Evolutionary conservation across 179 eudicot genomes (phyloP), one percentile per base, ranked within the genome.

Genomic region (Camellia oleifera): DNA sequence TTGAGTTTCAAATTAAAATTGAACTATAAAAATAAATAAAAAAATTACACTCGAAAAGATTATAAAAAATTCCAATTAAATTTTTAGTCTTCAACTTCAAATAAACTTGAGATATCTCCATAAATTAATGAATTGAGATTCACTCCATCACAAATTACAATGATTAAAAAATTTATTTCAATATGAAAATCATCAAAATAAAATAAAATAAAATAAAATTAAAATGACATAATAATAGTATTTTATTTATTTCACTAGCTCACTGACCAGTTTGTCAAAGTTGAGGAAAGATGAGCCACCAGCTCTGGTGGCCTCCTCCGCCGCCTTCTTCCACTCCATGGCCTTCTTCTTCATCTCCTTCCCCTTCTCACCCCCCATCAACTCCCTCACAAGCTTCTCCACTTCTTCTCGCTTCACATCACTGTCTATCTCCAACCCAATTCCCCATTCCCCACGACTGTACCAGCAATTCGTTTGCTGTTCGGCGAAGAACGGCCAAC

Each of bases 401-500:
- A 81, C 83, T 69, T 75, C 76, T 50, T 75, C 83, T 50, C 83
- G 67, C 61, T 58, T 81, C 20, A 81, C 83, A 69, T 76, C 75
- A 14, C 5, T 75, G 32, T 75, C 83, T 5, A 81, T 81, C 69
- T 81, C 83, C 46, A 81, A 0, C 5, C 83, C 83, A 32, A 80
- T 63, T 64, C 72, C 83, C 79, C 83, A 81, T 1, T 81, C 68
- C 4, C 4, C 18, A 69, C 79, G 67, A 3, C 52, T 57, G 57
- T 32, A 81, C 79, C 79, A 40, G 44, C 83, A 81, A 11, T 81
- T 81, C 0, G 83, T 81, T 40, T 52, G 83, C 50, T 81, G 83
- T 48, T 81, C 83, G 9, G 83, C 83, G 10, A 81, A 81, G n/a
- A 81, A 81, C 10, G 79, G 83, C 79, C 79, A 81, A 32, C 79